These are phyloP conservation scores for Ramaria rubella DNA, from an alignment of 768 basidiomycete species.

Conservation along the genomic window DNA sequence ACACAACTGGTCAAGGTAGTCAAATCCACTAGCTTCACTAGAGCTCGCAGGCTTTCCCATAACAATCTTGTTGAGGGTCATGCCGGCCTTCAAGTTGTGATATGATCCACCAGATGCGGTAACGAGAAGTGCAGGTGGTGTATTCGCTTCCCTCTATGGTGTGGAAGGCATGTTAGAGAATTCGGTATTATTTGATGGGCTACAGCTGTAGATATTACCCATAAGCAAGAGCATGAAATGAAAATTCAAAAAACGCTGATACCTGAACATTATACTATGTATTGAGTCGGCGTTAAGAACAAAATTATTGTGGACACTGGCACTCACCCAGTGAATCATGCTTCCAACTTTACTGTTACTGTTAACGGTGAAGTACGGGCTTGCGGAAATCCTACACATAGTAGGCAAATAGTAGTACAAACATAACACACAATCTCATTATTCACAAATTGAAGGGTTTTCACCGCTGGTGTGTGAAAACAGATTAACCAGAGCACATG, in stretches of 20 bases:
- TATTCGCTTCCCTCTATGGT: conserved; percentile 11
- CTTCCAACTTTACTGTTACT: conserved; percentile 23
- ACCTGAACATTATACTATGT: conserved; percentile 7
- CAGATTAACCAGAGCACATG: conserved; percentile 72
- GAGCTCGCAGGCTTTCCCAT: conserved; percentile 30
- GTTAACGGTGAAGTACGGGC: conserved; percentile 28
- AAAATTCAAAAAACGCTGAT: background rate
- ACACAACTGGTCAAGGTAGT: conserved; percentile 22
- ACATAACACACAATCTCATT: background rate
- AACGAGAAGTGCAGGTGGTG: conserved; percentile 18
- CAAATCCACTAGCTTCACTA: conserved; percentile 20
- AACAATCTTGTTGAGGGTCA: conserved; percentile 30
- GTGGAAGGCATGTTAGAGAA: background rate
- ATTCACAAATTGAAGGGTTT: background rate
- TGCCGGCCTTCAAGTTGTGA: conserved; percentile 24
- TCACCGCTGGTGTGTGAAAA: background rate
- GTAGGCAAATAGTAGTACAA: background rate
- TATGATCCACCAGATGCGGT: conserved; percentile 21
- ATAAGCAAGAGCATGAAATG: background rate
- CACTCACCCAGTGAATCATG: conserved; percentile 29
- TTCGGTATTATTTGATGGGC: background rate
- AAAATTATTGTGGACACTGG: background rate
- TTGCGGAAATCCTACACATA: background rate
- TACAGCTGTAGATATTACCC: conserved; percentile 11
- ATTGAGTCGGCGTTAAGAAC: background rate